Base-by-base conservation (phyloP, 2,329 filamentous ascomycete species). In the Cryphonectria radicalis region DNA sequence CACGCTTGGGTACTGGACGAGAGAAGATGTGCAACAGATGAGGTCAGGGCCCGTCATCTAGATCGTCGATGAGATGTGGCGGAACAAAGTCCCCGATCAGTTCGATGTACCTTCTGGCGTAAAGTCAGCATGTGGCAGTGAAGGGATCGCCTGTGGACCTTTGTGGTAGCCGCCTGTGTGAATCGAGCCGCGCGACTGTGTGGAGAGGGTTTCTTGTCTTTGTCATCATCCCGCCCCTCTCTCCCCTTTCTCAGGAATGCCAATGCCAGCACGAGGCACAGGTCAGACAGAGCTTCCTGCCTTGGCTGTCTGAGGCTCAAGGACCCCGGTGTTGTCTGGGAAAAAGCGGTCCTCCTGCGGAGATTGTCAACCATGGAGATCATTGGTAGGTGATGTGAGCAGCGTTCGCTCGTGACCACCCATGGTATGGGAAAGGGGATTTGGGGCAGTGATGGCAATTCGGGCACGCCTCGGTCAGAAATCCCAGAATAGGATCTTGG, bases 111-210 rank as follows among this genome's bases (percentile, higher is more conserved):
- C 40, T 28, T 68, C 35, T 68, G 57, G 70, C 50, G 63, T 63
- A 43, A 67, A 69, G 63, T 72, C 67, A 69, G 63, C 66, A 43
- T 67, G 66, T 68, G 67, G 59, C 62, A 69, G 70, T 55, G 63
- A 60, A 62, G 55, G 59, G 50, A 66, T 53, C n/a, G 35, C 19
- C 64, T 43, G 63, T 72, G 67, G 70, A 46, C 59, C 60, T 65
- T 59, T 43, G 10, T 50, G 65, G 25, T 25, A n/a, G 43, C 22
- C 50, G 28, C 69, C 35, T 60, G 66, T 71, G 70, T 69, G 59
- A 69, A 28, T 40, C 25, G 6, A 32, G 55, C 55, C 6, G 55
- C 28, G n/a, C 57, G 59, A 70, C 70, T 72, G 70, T 70, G 70
- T 72, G 70, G 70, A 43, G 46, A 57, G 43, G 43, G 17, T 1